Percentiles rank a stretch among this genome's conserved stretches.
phyloP scores from a whole-genome alignment of 2,329 filamentous ascomycete genomes.

The Microcyclospora tardicrescens region DNA sequence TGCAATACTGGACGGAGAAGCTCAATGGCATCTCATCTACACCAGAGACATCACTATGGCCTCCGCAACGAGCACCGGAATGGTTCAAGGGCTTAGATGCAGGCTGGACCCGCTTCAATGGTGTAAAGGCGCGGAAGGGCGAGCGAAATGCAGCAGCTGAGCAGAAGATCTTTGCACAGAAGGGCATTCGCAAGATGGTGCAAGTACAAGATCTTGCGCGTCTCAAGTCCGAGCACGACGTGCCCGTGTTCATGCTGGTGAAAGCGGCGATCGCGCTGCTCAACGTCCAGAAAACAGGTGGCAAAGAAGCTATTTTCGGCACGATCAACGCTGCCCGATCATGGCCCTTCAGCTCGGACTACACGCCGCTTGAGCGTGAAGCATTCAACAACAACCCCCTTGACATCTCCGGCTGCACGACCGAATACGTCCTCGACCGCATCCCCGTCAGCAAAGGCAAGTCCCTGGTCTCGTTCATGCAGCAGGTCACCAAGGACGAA shows the following conservation, averaged over 20 bases:
- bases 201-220: conserved; percentile 14
- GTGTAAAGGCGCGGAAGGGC: conserved; percentile 13
- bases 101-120: conserved; percentile 17
- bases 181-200: conserved; percentile 17
- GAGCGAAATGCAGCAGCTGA: conserved; percentile 11
- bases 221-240: conserved; percentile 20
- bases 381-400: conserved; percentile 19
- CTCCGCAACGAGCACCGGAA: conserved; percentile 18
- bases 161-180: conserved; percentile 17
- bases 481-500: conserved; percentile 20
- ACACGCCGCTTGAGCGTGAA: conserved; percentile 16
- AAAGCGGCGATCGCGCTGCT: conserved; percentile 21
- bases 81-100: conserved; percentile 22
- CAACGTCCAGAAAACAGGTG: conserved; percentile 18
- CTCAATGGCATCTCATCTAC: conserved; percentile 15
- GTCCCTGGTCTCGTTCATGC: conserved; percentile 17
- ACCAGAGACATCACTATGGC: conserved; percentile 17
- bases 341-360: conserved; percentile 22
- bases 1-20: conserved; percentile 20
- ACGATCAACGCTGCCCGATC: conserved; percentile 22
- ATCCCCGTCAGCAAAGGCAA: conserved; percentile 15
- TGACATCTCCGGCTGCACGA: conserved; percentile 23
- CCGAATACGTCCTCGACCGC: conserved; percentile 21
- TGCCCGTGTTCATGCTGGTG: conserved; percentile 23
- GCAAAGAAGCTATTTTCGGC: conserved; percentile 21